phyloP scores from a whole-genome alignment of 2,329 filamentous ascomycete genomes.

The Ciborinia camelliae region DNA sequence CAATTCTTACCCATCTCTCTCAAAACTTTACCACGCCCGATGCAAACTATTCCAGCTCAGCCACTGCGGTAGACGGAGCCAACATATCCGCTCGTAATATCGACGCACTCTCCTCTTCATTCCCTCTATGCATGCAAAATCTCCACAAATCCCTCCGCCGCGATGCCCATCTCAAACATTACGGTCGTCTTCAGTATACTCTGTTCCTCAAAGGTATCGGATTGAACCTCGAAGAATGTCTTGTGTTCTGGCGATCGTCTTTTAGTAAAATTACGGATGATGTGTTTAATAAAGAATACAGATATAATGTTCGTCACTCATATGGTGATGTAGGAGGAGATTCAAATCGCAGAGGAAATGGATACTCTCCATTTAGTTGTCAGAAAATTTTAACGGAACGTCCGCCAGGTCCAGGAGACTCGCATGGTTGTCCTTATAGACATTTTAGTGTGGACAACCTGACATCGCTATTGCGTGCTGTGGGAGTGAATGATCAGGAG shows the following conservation, averaged over 20 bases:
- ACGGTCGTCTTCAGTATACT: slow-evolving; percentile 86
- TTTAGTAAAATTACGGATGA: slow-evolving; percentile 91
- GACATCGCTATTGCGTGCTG: slow-evolving; percentile 67
- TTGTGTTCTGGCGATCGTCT: slow-evolving; percentile 83
- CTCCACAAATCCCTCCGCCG: slow-evolving; percentile 82
- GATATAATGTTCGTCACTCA: slow-evolving; percentile 91
- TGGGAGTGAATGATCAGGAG: slow-evolving; percentile 74
- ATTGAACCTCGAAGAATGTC: slow-evolving; percentile 82
- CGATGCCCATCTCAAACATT: slow-evolving; percentile 91
- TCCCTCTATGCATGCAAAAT: slow-evolving; percentile 92
- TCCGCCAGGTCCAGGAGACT: slow-evolving; percentile 79
- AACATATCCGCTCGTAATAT: slow-evolving; percentile 76
- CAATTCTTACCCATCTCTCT: slow-evolving; percentile 77
- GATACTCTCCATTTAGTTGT: slow-evolving; percentile 89
- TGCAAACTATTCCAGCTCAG: slow-evolving; percentile 67
- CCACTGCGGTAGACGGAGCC: slow-evolving; percentile 63
- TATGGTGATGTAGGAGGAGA: slow-evolving; percentile 97
- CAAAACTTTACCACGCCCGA: slow-evolving; percentile 95
- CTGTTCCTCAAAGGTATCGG: slow-evolving; percentile 97
- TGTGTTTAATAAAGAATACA: slow-evolving; percentile 94
- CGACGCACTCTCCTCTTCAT: slow-evolving; percentile 74
- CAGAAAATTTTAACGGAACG: slow-evolving; percentile 93
- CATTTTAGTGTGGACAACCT: slow-evolving; percentile 91
- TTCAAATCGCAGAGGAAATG: slow-evolving; percentile 76
- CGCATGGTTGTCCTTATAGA: slow-evolving; percentile 93